Evolutionary conservation across 2,329 filamentous ascomycete genomes (phyloP).

Genomic region (Alternaria solani): DNA sequence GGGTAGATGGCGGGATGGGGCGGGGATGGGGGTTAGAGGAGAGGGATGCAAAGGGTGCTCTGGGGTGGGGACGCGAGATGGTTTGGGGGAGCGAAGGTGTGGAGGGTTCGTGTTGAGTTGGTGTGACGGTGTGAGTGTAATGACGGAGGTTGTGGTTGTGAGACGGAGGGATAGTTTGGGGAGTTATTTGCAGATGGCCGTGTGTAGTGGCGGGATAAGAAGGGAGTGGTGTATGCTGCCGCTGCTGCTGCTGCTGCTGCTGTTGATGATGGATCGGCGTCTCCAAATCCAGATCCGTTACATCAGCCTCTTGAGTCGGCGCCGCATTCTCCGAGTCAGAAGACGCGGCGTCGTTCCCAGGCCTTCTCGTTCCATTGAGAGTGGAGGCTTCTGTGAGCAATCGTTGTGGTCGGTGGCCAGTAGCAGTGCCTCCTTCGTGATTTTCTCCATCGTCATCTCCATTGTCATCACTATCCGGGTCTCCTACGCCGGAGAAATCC

Average conservation of each 20-base stretch:
- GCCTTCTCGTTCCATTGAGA: neutral
- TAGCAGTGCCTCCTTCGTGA: constrained; percentile 24
- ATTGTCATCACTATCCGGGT: constrained; percentile 34
- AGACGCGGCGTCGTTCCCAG: constrained; percentile 8
- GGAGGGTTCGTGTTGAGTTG: constrained; percentile 1
- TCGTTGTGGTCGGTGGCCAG: constrained; percentile 4
- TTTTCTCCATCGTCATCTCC: constrained; percentile 30
- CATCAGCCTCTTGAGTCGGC: neutral
- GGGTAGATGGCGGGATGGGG: neutral
- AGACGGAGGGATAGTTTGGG: neutral
- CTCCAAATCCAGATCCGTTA: constrained; percentile 6
- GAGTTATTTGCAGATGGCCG: constrained; percentile 4
- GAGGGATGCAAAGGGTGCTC: constrained; percentile 30
- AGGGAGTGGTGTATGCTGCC: constrained; percentile 1
- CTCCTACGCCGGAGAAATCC: constrained; percentile 70
- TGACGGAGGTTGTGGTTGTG: neutral
- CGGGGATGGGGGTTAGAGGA: constrained; percentile 18
- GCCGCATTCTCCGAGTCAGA: constrained; percentile 32
- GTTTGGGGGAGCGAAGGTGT: constrained; percentile 18
- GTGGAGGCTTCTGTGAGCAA: neutral
- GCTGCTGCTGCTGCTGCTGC: constrained; percentile 6
- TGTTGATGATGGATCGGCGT: constrained; percentile 15
- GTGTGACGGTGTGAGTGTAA: neutral
- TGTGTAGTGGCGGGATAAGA: neutral
- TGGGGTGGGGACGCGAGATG: constrained; percentile 21